phyloP scores from a whole-genome alignment of 208 protist genomes.

The Endotrypanum monterogeii region DNA sequence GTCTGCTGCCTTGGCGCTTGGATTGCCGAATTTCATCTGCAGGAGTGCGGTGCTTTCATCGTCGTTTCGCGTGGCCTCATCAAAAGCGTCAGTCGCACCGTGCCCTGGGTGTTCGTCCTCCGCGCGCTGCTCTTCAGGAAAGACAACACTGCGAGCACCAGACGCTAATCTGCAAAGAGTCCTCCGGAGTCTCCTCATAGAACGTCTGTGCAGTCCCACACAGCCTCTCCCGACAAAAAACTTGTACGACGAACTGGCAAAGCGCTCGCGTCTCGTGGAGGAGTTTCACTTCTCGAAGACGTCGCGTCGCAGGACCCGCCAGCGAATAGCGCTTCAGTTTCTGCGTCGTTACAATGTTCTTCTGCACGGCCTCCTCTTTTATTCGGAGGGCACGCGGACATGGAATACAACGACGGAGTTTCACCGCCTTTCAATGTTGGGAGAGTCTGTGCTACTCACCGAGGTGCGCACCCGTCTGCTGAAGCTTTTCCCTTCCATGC shows the following conservation, averaged over 20 bases:
- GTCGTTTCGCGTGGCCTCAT: background rate
- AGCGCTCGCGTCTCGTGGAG: conserved; percentile 63
- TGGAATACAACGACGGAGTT: conserved; percentile 86
- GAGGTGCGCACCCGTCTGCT: conserved; percentile 68
- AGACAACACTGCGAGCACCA: background rate
- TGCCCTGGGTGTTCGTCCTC: background rate
- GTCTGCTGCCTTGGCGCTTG: background rate
- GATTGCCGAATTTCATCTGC: background rate
- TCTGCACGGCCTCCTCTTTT: conserved; percentile 84
- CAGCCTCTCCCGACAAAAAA: conserved; percentile 52
- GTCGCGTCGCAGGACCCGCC: conserved; percentile 42
- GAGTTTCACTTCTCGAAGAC: conserved; percentile 72
- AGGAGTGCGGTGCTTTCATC: background rate
- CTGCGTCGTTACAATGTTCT: conserved; percentile 88
- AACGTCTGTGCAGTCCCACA: conserved; percentile 58
- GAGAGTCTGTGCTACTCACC: conserved; percentile 49
- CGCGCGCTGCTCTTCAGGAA: background rate
- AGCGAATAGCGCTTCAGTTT: conserved; percentile 62
- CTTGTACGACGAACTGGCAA: conserved; percentile 65
- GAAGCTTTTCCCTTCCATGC: conserved; percentile 67
- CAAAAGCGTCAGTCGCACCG: background rate
- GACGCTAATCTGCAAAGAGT: background rate
- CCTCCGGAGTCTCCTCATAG: conserved; percentile 23
- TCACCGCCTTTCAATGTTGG: conserved; percentile 67
- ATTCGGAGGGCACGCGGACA: conserved; percentile 45